Evolutionary conservation across 805 yeast genomes (phyloP).

Genomic region (Nakazawaea ishiwadae): DNA sequence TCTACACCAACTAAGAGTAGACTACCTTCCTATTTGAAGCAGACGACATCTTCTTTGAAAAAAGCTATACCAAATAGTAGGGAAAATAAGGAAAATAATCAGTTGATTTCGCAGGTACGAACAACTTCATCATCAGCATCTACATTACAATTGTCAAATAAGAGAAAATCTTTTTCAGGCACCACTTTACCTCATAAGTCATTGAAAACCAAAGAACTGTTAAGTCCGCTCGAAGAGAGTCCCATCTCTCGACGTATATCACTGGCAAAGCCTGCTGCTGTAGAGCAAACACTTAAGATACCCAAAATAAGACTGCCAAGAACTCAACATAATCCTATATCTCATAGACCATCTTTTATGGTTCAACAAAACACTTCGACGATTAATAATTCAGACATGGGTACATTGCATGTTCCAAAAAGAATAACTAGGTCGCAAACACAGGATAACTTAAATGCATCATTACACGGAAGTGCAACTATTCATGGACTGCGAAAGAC

Average conservation of each 20-base stretch:
- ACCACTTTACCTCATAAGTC: not conserved
- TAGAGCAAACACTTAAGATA: not conserved
- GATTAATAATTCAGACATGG: too few species aligned
- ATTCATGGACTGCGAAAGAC: not conserved
- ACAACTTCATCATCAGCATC: not conserved
- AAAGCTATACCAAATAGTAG: not conserved
- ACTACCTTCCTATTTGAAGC: slow-evolving; percentile 10
- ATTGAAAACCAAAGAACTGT: too few species aligned
- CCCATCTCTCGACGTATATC: not conserved
- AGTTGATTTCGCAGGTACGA: not conserved
- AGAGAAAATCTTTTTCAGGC: not conserved
- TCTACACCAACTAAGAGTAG: not conserved
- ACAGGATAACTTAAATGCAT: not conserved
- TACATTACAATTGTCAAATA: not conserved
- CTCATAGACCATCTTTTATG: not conserved
- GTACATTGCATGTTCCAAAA: too few species aligned
- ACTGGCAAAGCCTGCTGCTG: not conserved
- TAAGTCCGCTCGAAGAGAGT: too few species aligned
- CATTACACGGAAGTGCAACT: not conserved
- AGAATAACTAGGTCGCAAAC: not conserved
- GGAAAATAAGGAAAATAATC: slow-evolving; percentile 8
- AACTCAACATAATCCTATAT: not conserved
- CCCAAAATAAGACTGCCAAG: slow-evolving; percentile 2
- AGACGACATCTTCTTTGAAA: slow-evolving; percentile 9
- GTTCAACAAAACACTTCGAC: too few species aligned